Percentiles rank a stretch among this genome's conserved stretches.
Evolutionary conservation across 139 green algal species (phyloP).

Genomic region (Picochlorum sp.): DNA sequence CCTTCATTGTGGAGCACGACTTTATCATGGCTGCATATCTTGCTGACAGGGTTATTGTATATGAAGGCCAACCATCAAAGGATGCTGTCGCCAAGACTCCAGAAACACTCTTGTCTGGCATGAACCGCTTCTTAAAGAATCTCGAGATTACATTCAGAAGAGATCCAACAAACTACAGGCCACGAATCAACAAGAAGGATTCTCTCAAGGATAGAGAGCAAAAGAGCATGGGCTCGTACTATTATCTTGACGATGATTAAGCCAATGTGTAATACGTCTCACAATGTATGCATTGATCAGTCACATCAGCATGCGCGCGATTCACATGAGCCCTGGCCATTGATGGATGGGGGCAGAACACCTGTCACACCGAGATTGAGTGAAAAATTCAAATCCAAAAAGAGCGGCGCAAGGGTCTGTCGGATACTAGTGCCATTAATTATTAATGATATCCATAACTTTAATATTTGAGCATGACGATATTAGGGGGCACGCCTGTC

Average conservation of each 20-base stretch:
- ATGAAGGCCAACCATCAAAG: slow-evolving; percentile 80
- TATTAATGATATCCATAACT: no score
- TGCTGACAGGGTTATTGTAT: slow-evolving; percentile 94
- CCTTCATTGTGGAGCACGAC: slow-evolving; percentile 99
- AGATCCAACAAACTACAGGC: slow-evolving; percentile 97
- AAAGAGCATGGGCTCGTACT: slow-evolving; percentile 88
- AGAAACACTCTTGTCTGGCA: slow-evolving; percentile 71
- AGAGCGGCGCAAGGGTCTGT: no score
- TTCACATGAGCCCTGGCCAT: no score
- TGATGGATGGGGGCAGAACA: no score
- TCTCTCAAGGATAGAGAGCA: slow-evolving; percentile 95
- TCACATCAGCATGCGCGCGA: no score
- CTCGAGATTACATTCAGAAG: slow-evolving; percentile 97
- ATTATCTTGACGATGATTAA: slow-evolving; percentile 42
- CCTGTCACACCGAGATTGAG: no score
- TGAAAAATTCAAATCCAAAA: no score
- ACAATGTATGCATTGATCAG: neutral
- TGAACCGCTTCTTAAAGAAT: slow-evolving; percentile 90
- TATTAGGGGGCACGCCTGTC: no score
- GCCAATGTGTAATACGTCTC: neutral
- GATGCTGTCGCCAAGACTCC: slow-evolving; percentile 68
- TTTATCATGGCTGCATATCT: slow-evolving; percentile 99
- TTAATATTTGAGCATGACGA: no score
- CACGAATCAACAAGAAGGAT: slow-evolving; percentile 96
- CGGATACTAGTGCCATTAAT: no score